Evolutionary conservation across 1,139 yeast species (phyloP).

Genomic region (Hemisphaericaspora xylofermentans): DNA sequence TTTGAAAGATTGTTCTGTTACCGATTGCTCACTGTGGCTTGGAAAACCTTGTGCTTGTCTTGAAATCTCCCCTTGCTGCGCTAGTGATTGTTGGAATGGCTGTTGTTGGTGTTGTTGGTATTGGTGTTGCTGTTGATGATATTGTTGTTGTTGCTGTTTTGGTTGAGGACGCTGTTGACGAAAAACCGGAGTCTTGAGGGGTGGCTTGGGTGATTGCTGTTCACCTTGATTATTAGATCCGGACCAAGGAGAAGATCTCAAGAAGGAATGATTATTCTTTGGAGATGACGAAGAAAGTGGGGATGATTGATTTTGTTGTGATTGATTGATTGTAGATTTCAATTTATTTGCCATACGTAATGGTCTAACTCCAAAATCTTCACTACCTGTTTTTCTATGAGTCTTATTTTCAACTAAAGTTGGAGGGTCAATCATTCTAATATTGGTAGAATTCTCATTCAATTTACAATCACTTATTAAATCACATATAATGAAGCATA

Average conservation of each 20-base stretch:
- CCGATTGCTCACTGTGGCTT: too few relatives aligned
- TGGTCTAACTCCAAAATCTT: conserved; percentile 51
- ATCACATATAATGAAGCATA: conserved; percentile 73
- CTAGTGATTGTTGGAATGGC: too few relatives aligned
- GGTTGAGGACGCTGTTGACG: too few relatives aligned
- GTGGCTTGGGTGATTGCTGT: too few relatives aligned
- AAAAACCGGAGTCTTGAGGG: too few relatives aligned
- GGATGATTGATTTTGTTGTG: background rate
- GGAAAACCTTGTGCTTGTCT: too few relatives aligned
- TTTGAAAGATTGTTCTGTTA: too few relatives aligned
- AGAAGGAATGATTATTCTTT: background rate
- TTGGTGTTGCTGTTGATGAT: too few relatives aligned
- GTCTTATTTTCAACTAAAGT: conserved; percentile 11
- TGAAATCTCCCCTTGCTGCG: too few relatives aligned
- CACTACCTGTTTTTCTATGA: conserved; percentile 6
- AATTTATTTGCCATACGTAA: conserved; percentile 55
- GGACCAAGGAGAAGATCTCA: background rate
- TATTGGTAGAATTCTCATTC: conserved; percentile 21
- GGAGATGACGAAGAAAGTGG: background rate
- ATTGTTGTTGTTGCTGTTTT: too few relatives aligned
- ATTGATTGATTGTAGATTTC: conserved; percentile 13
- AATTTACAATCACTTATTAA: conserved; percentile 59
- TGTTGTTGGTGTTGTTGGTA: too few relatives aligned
- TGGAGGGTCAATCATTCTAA: conserved; percentile 12
- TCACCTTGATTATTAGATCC: background rate